Evolutionary conservation across 2,329 filamentous ascomycete genomes (phyloP).

Genomic region (Zymoseptoria crescenta): DNA sequence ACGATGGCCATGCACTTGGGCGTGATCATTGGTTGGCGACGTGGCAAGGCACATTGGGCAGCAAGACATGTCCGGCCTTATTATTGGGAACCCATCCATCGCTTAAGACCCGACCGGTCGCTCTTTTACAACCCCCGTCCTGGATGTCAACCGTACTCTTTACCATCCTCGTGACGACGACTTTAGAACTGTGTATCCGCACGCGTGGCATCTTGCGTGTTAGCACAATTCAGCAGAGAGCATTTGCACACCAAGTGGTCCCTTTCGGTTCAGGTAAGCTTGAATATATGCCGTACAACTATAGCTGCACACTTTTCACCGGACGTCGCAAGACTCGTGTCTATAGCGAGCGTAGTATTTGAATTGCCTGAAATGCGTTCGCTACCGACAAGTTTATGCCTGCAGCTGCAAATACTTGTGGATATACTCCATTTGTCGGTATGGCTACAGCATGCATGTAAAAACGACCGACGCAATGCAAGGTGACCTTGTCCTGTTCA

Average conservation of each 20-base stretch:
- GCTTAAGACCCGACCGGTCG: background rate
- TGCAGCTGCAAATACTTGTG: background rate
- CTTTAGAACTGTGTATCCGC: background rate
- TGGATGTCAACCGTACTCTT: background rate
- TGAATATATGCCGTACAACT: background rate
- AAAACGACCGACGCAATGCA: background rate
- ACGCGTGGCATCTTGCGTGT: background rate
- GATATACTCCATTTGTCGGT: background rate
- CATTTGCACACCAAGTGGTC: background rate
- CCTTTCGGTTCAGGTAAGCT: background rate
- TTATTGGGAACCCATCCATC: background rate
- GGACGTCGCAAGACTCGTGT: background rate
- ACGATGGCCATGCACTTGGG: slow-evolving; percentile 2
- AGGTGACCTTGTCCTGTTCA: background rate
- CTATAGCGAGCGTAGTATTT: background rate
- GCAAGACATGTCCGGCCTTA: background rate
- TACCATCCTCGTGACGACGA: too few species aligned
- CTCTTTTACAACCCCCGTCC: background rate
- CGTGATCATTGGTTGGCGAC: slow-evolving; percentile 2
- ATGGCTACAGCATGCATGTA: background rate
- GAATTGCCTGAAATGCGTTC: background rate
- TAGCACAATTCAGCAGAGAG: background rate
- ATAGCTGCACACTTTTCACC: background rate
- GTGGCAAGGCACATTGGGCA: slow-evolving; percentile 5
- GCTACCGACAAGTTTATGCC: background rate